A percentile compares a stretch with the other conserved stretches of the same genome.
phyloP scores from a whole-genome alignment of 768 basidiomycete genomes.

The Podaxis pistillaris region DNA sequence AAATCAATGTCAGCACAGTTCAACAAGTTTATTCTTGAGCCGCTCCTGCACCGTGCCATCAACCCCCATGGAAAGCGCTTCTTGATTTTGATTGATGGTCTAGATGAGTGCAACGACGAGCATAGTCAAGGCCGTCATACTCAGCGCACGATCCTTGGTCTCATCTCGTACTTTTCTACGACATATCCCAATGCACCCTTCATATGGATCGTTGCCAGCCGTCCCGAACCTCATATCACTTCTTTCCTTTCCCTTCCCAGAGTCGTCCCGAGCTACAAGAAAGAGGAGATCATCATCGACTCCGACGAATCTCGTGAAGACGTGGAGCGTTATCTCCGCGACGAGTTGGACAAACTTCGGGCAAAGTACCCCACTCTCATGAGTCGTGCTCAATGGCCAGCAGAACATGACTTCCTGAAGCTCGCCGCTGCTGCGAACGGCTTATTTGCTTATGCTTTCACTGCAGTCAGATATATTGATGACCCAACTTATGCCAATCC shows the following conservation, averaged over 20 bases:
- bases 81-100: neutral
- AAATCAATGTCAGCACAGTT: slow-evolving; percentile 16
- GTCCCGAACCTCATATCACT: neutral
- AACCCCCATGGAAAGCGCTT: neutral
- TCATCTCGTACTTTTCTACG: neutral
- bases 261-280: neutral
- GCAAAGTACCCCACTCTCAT: neutral
- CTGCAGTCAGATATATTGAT: neutral
- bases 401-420: neutral
- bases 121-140: no score
- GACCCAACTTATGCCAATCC: neutral
- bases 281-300: neutral
- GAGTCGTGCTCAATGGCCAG: neutral
- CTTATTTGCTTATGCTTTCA: neutral
- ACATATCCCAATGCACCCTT: neutral
- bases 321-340: neutral
- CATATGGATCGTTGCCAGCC: slow-evolving; percentile 3
- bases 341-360: neutral
- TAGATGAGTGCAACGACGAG: neutral
- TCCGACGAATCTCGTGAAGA: neutral
- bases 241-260: neutral
- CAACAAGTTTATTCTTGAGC: slow-evolving; percentile 15
- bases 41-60: neutral
- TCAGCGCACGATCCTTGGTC: neutral
- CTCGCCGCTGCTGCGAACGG: neutral